Conservation (phyloP, 495 filamentous ascomycete genomes). For the Talaromyces liani region DNA sequence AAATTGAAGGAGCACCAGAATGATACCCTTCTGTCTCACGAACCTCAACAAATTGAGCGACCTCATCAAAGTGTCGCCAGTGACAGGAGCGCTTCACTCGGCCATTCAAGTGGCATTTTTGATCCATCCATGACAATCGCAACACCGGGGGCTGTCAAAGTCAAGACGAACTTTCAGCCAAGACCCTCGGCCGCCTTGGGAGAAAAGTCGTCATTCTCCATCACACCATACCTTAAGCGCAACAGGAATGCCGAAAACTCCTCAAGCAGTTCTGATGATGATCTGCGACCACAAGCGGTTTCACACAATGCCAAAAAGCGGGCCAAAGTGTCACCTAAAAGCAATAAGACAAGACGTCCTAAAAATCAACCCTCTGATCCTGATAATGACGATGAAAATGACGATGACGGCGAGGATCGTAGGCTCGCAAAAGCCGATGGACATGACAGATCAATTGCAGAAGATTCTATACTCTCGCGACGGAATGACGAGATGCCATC, state of each 20-base stretch:
- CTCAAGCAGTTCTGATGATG: conserved; percentile 26
- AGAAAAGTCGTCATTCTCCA: conserved; percentile 85
- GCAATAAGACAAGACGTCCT: neutral
- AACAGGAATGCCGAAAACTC: conserved; percentile 48
- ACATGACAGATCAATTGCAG: neutral
- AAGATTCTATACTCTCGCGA: neutral
- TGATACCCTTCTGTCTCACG: conserved; percentile 33
- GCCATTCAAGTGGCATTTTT: conserved; percentile 39
- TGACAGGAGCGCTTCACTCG: conserved; percentile 22
- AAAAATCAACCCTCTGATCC: conserved; percentile 6
- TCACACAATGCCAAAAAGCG: conserved; percentile 3
- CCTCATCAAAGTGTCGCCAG: conserved; percentile 22
- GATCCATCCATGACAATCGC: conserved; percentile 50
- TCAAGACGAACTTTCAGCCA: conserved; percentile 42
- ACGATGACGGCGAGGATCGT: conserved; percentile 4
- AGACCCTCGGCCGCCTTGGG: conserved; percentile 52
- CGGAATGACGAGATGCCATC: neutral
- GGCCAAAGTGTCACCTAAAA: conserved; percentile 5
- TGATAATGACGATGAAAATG: conserved; percentile 3
- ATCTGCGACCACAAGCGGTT: conserved; percentile 20
- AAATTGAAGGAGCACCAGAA: conserved; percentile 51
- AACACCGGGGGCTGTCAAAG: conserved; percentile 56
- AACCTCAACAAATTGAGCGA: conserved; percentile 9
- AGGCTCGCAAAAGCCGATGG: neutral
- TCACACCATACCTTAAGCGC: conserved; percentile 86